phyloP scores from a whole-genome alignment of 129 eudicot genomes.

The Tagetes erecta region DNA sequence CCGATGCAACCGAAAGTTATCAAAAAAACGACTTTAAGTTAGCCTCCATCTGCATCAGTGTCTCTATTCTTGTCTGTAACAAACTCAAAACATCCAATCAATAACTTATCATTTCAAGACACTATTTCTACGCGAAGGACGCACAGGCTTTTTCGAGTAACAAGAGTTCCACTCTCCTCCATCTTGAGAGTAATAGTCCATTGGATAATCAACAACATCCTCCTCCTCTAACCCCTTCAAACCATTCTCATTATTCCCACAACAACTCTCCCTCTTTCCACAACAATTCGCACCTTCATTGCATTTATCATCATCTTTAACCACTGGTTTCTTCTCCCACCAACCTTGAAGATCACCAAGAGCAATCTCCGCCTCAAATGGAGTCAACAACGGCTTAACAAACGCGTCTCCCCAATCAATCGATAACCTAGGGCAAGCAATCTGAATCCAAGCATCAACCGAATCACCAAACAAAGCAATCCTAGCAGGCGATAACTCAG shows the following conservation, averaged over 20 bases:
- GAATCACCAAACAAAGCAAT: conserved; percentile 85
- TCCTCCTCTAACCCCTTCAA: conserved; percentile 20
- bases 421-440: conserved; percentile 90
- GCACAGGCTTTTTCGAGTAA: conserved; percentile 64
- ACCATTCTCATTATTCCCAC: conserved; percentile 38
- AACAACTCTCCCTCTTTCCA: conserved; percentile 37
- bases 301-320: conserved; percentile 18
- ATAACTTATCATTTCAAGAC: conserved; percentile 34
- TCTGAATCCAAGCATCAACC: conserved; percentile 92
- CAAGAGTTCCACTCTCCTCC: conserved; percentile 96
- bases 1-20: not conserved
- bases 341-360: conserved; percentile 89
- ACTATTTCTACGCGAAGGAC: conserved; percentile 38
- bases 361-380: conserved; percentile 57
- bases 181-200: conserved; percentile 96
- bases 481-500: conserved; percentile 79
- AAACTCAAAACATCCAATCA: not conserved
- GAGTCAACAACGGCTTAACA: conserved; percentile 17
- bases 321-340: conserved; percentile 70
- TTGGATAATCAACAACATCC: conserved; percentile 68
- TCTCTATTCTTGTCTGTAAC: conserved; percentile 12
- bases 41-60: conserved; percentile 7
- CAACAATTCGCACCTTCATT: conserved; percentile 41
- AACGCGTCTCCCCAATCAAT: conserved; percentile 99
- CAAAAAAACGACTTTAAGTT: not conserved